Evolutionary conservation across 805 yeast genomes (phyloP), one percentile per base, ranked within the genome.

Genomic region (Wickerhamiella bombiphila): DNA sequence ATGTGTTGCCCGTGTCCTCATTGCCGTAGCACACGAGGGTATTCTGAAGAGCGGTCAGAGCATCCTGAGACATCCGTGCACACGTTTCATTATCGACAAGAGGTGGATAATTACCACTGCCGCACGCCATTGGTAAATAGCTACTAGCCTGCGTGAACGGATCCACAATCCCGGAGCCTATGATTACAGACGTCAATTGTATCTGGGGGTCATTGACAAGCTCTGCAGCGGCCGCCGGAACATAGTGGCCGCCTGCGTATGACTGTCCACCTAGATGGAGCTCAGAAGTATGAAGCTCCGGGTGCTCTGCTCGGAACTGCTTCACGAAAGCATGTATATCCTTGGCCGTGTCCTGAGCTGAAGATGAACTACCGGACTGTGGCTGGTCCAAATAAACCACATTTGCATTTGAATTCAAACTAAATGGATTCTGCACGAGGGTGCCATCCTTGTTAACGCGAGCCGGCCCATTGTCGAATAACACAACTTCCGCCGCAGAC

Each of bases 231-330:
- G 72, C 79, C 8, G 70, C 79, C 15, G 97, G 97, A 46, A 86
- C 80, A 60, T 86, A 85, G 58, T 82, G 94, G 36, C 95, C 94
- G 7, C 33, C 33, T 22, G 86, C 94, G 54, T 85, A 83, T 5
- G 93, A 79, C 56, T 85, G 94, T 48, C 95, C 95, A 32, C 94
- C 80, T 56, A 83, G 80, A 58, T 82, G 93, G 72, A 83, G 80
- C 36, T 68, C 66, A 29, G 35, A 35, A 38, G 40, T 33, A 39
- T 66, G 58, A 55, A 74, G 75, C 54, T 81, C 71, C 28, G 94
- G 93, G 66, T 80, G 83, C 50, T 76, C 74, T 55, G 74, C 72
- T 68, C 78, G 85, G 62, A 88, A 82, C 47, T 85, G 65, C 50
- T 76, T 77, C 54, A 86, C 65, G 57, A 86, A 85, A 1, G 82